Conservation (phyloP, 441 rosid species). For the Adansonia madagascariensis region DNA sequence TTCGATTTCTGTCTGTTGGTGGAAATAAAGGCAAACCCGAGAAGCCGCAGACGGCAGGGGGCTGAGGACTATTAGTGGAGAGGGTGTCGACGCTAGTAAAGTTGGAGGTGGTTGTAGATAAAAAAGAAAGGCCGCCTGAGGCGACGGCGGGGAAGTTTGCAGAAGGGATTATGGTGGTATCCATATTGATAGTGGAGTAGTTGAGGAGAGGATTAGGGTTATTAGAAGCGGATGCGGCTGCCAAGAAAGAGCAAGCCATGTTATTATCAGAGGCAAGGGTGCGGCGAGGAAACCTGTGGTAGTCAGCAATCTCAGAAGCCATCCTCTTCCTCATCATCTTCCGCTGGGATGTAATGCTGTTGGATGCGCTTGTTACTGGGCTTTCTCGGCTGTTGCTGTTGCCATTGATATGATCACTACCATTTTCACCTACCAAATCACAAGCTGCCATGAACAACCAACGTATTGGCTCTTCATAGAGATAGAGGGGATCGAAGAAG, state of each 20-base stretch:
- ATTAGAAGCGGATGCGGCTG: constrained; percentile 20
- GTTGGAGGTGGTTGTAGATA: constrained; percentile 44
- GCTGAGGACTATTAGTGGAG: constrained; percentile 28
- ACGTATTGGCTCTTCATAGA: background rate
- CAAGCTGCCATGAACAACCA: constrained; percentile 47
- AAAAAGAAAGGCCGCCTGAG: constrained; percentile 28
- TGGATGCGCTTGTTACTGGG: constrained; percentile 37
- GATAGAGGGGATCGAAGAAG: too few relatives aligned
- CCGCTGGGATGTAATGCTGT: constrained; percentile 30
- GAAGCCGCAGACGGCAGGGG: constrained; percentile 88
- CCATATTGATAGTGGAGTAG: constrained; percentile 54
- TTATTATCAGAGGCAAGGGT: constrained; percentile 6
- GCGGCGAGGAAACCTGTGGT: constrained; percentile 55
- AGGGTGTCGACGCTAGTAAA: constrained; percentile 37
- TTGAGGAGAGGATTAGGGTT: constrained; percentile 46
- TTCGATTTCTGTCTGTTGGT: constrained; percentile 57
- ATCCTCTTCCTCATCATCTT: constrained; percentile 75
- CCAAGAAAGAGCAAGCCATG: constrained; percentile 20
- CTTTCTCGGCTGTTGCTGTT: constrained; percentile 27
- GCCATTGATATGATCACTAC: constrained; percentile 17
- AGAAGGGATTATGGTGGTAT: constrained; percentile 37
- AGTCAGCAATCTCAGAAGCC: constrained; percentile 76
- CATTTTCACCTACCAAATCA: constrained; percentile 38
- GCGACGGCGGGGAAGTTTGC: constrained; percentile 39
- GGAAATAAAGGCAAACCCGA: constrained; percentile 93